Base-by-base conservation (phyloP, 2,329 filamentous ascomycete species). In the Fusarium napiforme region DNA sequence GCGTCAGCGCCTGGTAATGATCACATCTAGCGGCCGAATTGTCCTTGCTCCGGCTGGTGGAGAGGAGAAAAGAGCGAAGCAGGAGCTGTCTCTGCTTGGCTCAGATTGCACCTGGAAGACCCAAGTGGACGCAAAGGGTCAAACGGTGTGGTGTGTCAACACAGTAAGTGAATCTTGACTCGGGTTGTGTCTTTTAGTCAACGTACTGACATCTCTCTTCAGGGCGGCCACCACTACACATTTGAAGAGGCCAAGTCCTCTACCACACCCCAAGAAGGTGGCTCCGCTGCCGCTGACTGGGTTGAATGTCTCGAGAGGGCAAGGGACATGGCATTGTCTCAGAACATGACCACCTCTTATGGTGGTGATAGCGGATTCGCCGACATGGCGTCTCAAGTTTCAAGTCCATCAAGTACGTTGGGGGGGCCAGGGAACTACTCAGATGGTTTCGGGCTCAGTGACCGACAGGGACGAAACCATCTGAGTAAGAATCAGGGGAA, bases 1-100 rank as follows among this genome's bases (percentile, higher is more conserved):
- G 83, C 89, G 95, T 73, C 95, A 97, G 80, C 89, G 96, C 52
- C 86, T 99, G 60, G 96, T 99, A 11, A 95, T 99, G 91, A 90
- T 99, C 60, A 99, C 96, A 6, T 97, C 94, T 2, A 94, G 93
- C 76, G 96, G 93, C 21, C 91, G 96, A 47, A 92, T 99, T 59
- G 91, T 99, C 53, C 88, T 99, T 78, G 96, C 94, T 18, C 93
- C 96, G 9, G 92, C 95, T 30, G 95, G 96, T 11, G 96, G 96
- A 1, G 96, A 97, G 73, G 96, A 98, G 80, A 99, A 99, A 84
- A 95, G 96, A 81, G 89, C 94, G 28, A 99, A 99, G 81, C 89
- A 94, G 77, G 96, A 99, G 76, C 90, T 99, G 40, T 94, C 93
- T n/a, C 86, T 99, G 32, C 85, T 97, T 26, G 87, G 88, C 5